Evolutionary conservation across 768 basidiomycete species (phyloP), one percentile per base, ranked within the genome.

Genomic region (Termitomyces sp.): DNA sequence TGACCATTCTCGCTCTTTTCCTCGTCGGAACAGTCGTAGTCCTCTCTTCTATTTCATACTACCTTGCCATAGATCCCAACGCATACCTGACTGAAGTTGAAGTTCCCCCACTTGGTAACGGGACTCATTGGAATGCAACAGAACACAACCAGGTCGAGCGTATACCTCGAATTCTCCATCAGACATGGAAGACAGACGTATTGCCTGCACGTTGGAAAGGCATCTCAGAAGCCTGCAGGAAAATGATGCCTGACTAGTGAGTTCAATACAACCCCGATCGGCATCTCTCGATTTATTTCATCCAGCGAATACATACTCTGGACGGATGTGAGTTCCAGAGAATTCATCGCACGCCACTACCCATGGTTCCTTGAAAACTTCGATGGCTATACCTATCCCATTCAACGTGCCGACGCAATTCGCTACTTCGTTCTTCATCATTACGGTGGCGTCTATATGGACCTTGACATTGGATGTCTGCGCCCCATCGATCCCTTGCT

Each of bases 401-500:
- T 98, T 68, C 95, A 96, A 70, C 91, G 97, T 46, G 97, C 97
- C 26, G 97, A 99, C 73, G 92, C 84, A 35, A 98, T 99, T 65
- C 95, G 97, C 57, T 99, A 99, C 77, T 99, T 99, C 71, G 86
- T 99, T 58, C 89, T 99, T 47, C 85, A 98, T 73, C 84, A 94
- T 69, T 98, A 89, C 68, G 97, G 97, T 38, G 97, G 97, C 35
- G 75, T 98, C 64, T 99, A 99, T 76, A 77, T 98, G 68, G 97
- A 99, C 75, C 83, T 99, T 56, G 97, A 99, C 74, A 89, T 99
- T 61, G 97, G 97, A 32, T 98, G 97, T 71, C 73, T 88, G 46
- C 86, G 91, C 20, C 86, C 87, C 7, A 72, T 97, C 61, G 95
- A 97, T 72, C 90, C 91, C 10, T 82, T 99, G 20, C 80, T 98